phyloP scores from a whole-genome alignment of 2,329 filamentous ascomycete species.

The Leptographium lundbergii region DNA sequence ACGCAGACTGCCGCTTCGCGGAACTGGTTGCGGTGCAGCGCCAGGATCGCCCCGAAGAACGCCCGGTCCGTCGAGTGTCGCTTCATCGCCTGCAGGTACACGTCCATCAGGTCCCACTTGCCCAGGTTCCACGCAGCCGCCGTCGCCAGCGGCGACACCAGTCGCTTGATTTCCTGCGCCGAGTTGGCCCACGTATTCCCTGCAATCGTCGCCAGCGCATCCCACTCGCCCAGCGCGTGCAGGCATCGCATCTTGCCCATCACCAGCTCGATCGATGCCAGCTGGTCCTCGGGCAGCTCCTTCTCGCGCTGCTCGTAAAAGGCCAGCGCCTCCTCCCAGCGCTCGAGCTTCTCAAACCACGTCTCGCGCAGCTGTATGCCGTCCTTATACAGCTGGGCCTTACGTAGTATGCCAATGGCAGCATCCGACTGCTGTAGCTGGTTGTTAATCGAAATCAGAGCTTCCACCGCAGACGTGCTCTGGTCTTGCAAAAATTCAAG shows the following conservation, averaged over 20 bases:
- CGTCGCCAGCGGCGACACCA: constrained; percentile 86
- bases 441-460: constrained; percentile 98
- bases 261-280: constrained; percentile 74
- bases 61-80: constrained; percentile 84
- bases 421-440: constrained; percentile 97
- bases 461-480: constrained; percentile 88
- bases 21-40: constrained; percentile 92
- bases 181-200: constrained; percentile 92
- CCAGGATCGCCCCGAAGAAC: constrained; percentile 93
- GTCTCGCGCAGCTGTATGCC: constrained; percentile 89
- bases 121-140: constrained; percentile 92
- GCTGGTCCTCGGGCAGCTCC: constrained; percentile 45
- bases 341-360: constrained; percentile 96
- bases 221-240: constrained; percentile 96
- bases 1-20: constrained; percentile 82
- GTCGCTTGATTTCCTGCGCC: constrained; percentile 71
- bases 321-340: constrained; percentile 92
- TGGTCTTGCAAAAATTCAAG: constrained; percentile 97
- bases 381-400: constrained; percentile 90
- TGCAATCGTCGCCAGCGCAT: constrained; percentile 74
- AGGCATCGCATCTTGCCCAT: constrained; percentile 99
- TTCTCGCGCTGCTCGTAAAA: constrained; percentile 82
- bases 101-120: constrained; percentile 98
- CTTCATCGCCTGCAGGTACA: constrained; percentile 92
- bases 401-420: constrained; percentile 91